Evolutionary conservation across 225 moss, liverwort and hornwort species (phyloP).

Genomic region (Takakia lepidozioides): DNA sequence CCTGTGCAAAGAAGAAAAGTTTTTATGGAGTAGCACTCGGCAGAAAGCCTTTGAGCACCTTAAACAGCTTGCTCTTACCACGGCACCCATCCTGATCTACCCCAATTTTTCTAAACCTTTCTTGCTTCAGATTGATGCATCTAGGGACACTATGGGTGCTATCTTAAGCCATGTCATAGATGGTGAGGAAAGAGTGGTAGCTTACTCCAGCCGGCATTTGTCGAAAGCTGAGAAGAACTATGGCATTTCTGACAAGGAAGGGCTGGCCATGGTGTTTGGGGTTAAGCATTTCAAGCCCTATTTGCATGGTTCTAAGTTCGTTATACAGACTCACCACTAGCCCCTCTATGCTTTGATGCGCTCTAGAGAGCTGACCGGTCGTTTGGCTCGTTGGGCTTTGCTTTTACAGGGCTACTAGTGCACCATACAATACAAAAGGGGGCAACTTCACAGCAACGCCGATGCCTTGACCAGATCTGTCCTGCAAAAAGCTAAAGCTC

Average conservation of each 20-base stretch:
- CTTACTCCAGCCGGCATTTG: not conserved
- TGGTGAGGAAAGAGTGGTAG: not conserved
- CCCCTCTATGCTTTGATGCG: not conserved
- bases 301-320: not conserved
- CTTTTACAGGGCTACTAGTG: slow-evolving; percentile 2
- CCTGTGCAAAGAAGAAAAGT: not conserved
- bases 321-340: not conserved
- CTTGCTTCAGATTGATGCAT: not conserved
- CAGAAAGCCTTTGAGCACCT: not conserved
- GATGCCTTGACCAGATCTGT: slow-evolving; percentile 5
- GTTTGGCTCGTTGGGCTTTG: not conserved
- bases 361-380: not conserved
- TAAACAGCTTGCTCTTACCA: too few species aligned
- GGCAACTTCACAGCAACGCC: not conserved
- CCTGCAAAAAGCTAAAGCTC: too few species aligned
- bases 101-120: not conserved
- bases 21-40: not conserved
- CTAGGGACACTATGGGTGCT: not conserved
- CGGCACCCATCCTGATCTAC: too few species aligned
- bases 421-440: not conserved
- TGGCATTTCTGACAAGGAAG: not conserved
- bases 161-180: not conserved
- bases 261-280: not conserved
- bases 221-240: not conserved
- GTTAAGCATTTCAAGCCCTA: not conserved